Conservation (phyloP, 805 yeast species). For the Kazachstania taianensis region DNA sequence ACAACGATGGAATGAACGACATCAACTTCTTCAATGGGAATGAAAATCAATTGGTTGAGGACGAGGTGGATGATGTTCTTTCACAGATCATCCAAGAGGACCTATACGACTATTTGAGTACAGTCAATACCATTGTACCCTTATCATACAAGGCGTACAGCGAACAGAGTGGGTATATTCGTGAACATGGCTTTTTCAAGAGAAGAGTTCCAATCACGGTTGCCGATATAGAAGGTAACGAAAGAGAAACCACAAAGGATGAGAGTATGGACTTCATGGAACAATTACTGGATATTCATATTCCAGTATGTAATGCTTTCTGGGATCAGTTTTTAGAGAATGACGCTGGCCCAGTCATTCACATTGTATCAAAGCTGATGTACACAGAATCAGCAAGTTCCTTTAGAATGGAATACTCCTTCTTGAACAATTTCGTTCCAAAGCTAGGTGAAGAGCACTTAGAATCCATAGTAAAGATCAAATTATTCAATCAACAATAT, state of each 20-base stretch:
- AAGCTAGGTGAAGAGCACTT: constrained; percentile 10
- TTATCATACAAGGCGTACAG: constrained; percentile 11
- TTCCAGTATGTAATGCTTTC: constrained; percentile 16
- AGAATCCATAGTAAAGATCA: constrained; percentile 12
- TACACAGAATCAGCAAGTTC: constrained; percentile 11
- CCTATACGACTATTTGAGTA: constrained; percentile 12
- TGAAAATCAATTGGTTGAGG: constrained; percentile 1
- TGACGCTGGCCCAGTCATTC: constrained; percentile 9
- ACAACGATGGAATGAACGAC: neutral
- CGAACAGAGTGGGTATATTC: constrained; percentile 8
- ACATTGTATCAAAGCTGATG: constrained; percentile 9
- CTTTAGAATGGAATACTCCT: constrained; percentile 8
- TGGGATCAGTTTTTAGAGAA: constrained; percentile 13
- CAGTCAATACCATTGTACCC: constrained; percentile 14
- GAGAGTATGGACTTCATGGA: constrained; percentile 9
- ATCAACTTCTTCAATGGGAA: constrained; percentile 1
- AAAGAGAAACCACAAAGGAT: no score
- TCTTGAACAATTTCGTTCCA: constrained; percentile 10
- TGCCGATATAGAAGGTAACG: neutral
- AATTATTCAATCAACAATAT: constrained; percentile 13
- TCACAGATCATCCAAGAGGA: constrained; percentile 10
- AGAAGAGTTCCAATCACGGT: neutral
- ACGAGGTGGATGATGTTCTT: constrained; percentile 1
- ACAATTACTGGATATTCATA: constrained; percentile 12
- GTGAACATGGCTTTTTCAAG: constrained; percentile 9